These are phyloP conservation scores for Myxozyma nipponensis DNA, from an alignment of 805 yeast species.

Conservation along the genomic window DNA sequence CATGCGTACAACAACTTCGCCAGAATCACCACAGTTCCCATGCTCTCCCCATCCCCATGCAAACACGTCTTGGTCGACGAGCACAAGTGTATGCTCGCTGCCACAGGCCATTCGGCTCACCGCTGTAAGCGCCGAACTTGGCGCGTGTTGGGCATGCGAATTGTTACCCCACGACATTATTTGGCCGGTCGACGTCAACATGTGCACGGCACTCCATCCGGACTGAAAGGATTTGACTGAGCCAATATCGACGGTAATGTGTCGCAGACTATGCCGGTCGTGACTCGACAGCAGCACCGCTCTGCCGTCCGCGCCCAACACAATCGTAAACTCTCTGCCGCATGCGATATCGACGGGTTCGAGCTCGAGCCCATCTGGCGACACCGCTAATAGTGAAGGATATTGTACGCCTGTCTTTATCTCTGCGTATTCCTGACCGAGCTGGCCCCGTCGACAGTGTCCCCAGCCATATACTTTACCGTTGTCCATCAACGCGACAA, in stretches of 20 bases:
- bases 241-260: background rate
- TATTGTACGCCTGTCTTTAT: background rate
- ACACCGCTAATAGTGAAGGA: constrained; percentile 4
- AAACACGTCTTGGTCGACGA: constrained; percentile 41
- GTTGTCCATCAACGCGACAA: constrained; percentile 34
- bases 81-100: constrained; percentile 75
- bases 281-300: constrained; percentile 17
- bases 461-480: constrained; percentile 66
- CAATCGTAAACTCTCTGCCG: constrained; percentile 59
- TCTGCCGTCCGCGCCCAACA: constrained; percentile 30
- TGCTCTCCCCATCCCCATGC: constrained; percentile 99
- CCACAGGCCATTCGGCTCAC: constrained; percentile 50
- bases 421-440: constrained; percentile 32
- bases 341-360: constrained; percentile 35
- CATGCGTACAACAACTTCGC: constrained; percentile 4
- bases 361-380: constrained; percentile 1
- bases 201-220: constrained; percentile 82
- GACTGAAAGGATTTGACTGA: constrained; percentile 36
- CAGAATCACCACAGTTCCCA: constrained; percentile 74
- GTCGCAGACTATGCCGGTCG: constrained; percentile 7
- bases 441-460: constrained; percentile 57
- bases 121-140: constrained; percentile 9
- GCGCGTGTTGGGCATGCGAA: constrained; percentile 63
- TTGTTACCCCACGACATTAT: constrained; percentile 66
- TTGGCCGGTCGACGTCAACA: constrained; percentile 33